Evolutionary conservation across 805 yeast genomes (phyloP).

Genomic region (Kregervanrija delftensis): DNA sequence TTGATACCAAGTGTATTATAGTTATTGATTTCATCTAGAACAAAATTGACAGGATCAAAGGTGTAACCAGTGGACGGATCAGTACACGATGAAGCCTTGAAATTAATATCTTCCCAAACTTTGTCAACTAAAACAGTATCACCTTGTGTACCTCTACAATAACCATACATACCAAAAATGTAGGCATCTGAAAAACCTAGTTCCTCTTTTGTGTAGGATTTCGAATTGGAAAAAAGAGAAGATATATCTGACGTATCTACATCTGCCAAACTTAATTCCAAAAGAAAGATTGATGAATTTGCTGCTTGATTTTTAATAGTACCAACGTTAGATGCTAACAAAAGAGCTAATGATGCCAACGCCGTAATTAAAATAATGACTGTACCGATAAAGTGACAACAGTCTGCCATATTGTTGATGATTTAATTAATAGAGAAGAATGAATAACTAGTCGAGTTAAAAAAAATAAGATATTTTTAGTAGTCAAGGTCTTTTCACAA

Average conservation of each 20-base stretch:
- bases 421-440: too few relatives aligned
- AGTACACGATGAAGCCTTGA: constrained; percentile 39
- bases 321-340: constrained; percentile 47
- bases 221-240: constrained; percentile 5
- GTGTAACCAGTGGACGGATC: constrained; percentile 47
- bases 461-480: too few relatives aligned
- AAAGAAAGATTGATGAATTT: constrained; percentile 37
- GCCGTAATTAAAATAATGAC: constrained; percentile 18
- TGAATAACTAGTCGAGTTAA: too few relatives aligned
- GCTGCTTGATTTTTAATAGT: constrained; percentile 36
- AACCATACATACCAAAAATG: constrained; percentile 58
- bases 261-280: constrained; percentile 39
- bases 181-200: constrained; percentile 41
- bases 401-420: background rate
- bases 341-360: constrained; percentile 38
- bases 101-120: constrained; percentile 16
- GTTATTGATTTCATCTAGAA: constrained; percentile 10
- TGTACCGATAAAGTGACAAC: constrained; percentile 5
- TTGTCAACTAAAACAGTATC: constrained; percentile 8
- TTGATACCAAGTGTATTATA: constrained; percentile 5
- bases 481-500: too few relatives aligned
- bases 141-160: constrained; percentile 39
- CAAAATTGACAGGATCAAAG: constrained; percentile 42
- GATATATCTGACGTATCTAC: constrained; percentile 6
- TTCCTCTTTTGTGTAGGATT: constrained; percentile 4